A percentile compares a stretch with the other conserved stretches of the same genome.
These are phyloP conservation scores for Dioscorea cayenensis DNA, from an alignment of 116 monocot species.

Conservation along the genomic window DNA sequence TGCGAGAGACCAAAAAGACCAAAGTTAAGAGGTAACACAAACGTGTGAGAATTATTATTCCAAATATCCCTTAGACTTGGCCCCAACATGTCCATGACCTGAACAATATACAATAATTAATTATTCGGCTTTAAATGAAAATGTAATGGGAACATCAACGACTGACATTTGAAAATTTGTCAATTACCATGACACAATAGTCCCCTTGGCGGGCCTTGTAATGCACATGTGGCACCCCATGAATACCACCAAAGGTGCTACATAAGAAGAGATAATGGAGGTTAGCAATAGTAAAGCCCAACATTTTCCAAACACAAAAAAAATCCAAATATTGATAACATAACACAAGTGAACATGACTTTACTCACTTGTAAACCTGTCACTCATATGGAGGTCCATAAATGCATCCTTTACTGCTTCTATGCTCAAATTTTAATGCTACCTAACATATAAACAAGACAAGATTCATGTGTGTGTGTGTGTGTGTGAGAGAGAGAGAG, in stretches of 20 bases:
- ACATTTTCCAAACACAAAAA: not conserved
- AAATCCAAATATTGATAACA: not conserved
- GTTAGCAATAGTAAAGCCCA: not conserved
- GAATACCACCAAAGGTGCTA: constrained; percentile 86
- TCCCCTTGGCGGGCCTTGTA: constrained; percentile 94
- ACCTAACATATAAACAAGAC: constrained; percentile 22
- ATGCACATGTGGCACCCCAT: constrained; percentile 91
- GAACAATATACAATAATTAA: constrained; percentile 11
- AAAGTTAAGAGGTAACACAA: constrained; percentile 12
- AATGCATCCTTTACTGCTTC: constrained; percentile 80
- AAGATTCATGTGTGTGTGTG: constrained; percentile 2
- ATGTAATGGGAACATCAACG: not conserved
- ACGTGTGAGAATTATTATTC: constrained; percentile 84
- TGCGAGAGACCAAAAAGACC: not conserved
- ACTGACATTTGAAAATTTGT: not conserved
- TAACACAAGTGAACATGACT: not conserved
- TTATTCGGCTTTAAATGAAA: not conserved
- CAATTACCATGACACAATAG: constrained; percentile 87
- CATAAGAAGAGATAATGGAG: constrained; percentile 2
- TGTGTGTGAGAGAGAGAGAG: not conserved
- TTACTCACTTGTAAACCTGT: constrained; percentile 78
- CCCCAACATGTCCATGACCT: constrained; percentile 99
- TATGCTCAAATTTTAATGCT: constrained; percentile 80
- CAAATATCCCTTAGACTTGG: constrained; percentile 99
- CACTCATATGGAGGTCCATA: constrained; percentile 84